Percentiles rank a stretch among this genome's conserved stretches.
Conservation (phyloP, 345 rosid species). For the Aurinia saxatilis region DNA sequence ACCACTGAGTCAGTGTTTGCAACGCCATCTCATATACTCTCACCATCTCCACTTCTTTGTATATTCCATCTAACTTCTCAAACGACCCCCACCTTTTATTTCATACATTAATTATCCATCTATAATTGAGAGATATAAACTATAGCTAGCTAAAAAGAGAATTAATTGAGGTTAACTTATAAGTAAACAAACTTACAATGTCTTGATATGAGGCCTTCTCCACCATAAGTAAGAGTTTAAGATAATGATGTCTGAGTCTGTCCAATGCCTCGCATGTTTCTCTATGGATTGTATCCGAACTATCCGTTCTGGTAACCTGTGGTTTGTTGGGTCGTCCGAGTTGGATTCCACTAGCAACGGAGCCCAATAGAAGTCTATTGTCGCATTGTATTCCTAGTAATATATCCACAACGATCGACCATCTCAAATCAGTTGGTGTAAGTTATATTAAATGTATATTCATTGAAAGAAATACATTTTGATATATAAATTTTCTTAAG, state of each 20-base stretch:
- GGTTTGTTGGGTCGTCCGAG: slow-evolving; percentile 76
- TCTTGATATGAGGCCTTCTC: slow-evolving; percentile 63
- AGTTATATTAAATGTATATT: too few relatives aligned
- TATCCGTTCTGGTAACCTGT: slow-evolving; percentile 57
- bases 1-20: slow-evolving; percentile 76
- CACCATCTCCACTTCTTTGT: slow-evolving; percentile 65
- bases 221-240: slow-evolving; percentile 94
- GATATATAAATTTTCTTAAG: too few relatives aligned
- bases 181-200: slow-evolving; percentile 52
- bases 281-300: slow-evolving; percentile 74
- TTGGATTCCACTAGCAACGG: slow-evolving; percentile 92
- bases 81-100: slow-evolving; percentile 68
- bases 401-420: background rate
- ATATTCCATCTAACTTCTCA: slow-evolving; percentile 48
- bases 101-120: background rate
- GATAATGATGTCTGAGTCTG: slow-evolving; percentile 57
- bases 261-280: slow-evolving; percentile 82
- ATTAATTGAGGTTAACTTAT: background rate
- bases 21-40: slow-evolving; percentile 77
- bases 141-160: background rate
- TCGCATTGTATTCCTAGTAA: slow-evolving; percentile 69
- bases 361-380: slow-evolving; percentile 87
- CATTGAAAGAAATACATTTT: too few relatives aligned
- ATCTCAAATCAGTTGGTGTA: too few relatives aligned
- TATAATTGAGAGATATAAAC: background rate